Evolutionary conservation across 2,329 filamentous ascomycete species (phyloP).

Genomic region (Clonostachys solani): DNA sequence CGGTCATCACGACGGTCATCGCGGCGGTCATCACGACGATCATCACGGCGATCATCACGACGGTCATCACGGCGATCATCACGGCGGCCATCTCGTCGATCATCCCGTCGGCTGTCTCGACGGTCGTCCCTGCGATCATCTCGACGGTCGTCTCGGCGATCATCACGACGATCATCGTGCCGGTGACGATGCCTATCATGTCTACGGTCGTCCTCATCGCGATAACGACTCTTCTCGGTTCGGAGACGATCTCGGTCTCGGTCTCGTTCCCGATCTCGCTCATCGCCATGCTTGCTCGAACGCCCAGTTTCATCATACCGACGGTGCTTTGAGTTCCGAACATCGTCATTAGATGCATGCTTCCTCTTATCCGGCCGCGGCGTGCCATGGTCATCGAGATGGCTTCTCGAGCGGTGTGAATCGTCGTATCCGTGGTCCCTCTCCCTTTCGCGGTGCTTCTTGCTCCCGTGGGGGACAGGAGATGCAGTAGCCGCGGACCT

Average conservation of each 20-base stretch:
- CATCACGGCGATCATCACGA: slow-evolving; percentile 15
- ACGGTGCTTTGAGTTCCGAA: slow-evolving; percentile 35
- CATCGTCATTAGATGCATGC: slow-evolving; percentile 45
- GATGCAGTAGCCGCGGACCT: slow-evolving; percentile 67
- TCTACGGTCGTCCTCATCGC: slow-evolving; percentile 15
- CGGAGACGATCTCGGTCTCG: slow-evolving; percentile 21
- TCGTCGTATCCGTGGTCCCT: slow-evolving; percentile 40
- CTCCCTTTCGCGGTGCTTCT: slow-evolving; percentile 43
- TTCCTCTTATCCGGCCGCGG: slow-evolving; percentile 58
- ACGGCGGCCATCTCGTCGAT: slow-evolving; percentile 3
- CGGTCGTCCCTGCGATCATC: slow-evolving; percentile 16
- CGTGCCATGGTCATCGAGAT: slow-evolving; percentile 44
- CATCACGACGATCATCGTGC: slow-evolving; percentile 23
- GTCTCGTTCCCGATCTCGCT: slow-evolving; percentile 22
- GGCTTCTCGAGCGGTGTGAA: slow-evolving; percentile 40
- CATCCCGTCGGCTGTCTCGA: slow-evolving; percentile 13
- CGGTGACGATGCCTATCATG: slow-evolving; percentile 27
- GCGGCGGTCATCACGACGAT: slow-evolving; percentile 22
- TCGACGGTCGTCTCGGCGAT: slow-evolving; percentile 14
- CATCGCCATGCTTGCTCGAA: slow-evolving; percentile 26
- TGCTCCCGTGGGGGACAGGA: slow-evolving; percentile 51
- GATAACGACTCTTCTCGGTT: slow-evolving; percentile 10
- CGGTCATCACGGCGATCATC: slow-evolving; percentile 12
- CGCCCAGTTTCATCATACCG: slow-evolving; percentile 34
- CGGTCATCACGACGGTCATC: slow-evolving; percentile 10